Percentiles rank a stretch among this genome's conserved stretches.
Conservation (phyloP, 192 early-diverging fungal species). For the Neocallimastix lanati region DNA sequence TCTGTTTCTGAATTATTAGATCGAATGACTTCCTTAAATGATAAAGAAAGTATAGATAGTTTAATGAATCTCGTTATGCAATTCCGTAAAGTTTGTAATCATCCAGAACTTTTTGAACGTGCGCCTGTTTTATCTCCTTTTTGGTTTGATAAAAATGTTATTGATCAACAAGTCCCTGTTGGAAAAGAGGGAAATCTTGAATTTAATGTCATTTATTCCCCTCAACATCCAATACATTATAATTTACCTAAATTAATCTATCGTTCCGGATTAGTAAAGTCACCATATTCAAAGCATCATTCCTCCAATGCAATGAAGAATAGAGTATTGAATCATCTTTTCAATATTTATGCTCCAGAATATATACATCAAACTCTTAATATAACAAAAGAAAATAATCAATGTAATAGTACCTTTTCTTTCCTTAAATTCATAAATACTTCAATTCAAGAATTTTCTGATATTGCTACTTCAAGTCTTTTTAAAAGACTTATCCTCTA, state of each 20-base stretch:
- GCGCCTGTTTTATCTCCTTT: slow-evolving; percentile 61
- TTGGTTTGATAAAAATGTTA: background rate
- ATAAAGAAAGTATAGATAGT: slow-evolving; percentile 54
- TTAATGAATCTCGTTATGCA: slow-evolving; percentile 92
- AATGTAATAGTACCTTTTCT: background rate
- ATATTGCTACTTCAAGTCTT: background rate
- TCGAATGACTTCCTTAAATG: slow-evolving; percentile 34
- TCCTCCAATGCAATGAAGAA: slow-evolving; percentile 2
- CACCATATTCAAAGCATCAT: slow-evolving; percentile 5
- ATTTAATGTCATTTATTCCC: background rate
- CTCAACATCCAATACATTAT: slow-evolving; percentile 16
- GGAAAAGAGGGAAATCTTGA: background rate
- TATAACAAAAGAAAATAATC: slow-evolving; percentile 9
- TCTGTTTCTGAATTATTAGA: slow-evolving; percentile 57
- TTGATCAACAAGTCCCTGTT: background rate
- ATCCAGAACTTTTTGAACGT: slow-evolving; percentile 74
- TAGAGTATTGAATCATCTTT: slow-evolving; percentile 17
- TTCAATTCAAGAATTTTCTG: background rate
- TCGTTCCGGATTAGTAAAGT: slow-evolving; percentile 31
- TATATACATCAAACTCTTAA: slow-evolving; percentile 27
- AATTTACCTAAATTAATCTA: slow-evolving; percentile 48
- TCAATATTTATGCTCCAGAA: slow-evolving; percentile 39
- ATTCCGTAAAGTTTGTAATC: slow-evolving; percentile 78
- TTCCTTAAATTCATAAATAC: background rate
- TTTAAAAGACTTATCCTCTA: background rate